Base-by-base conservation (phyloP, 768 basidiomycete species). In the Lanmaoa rubissima region DNA sequence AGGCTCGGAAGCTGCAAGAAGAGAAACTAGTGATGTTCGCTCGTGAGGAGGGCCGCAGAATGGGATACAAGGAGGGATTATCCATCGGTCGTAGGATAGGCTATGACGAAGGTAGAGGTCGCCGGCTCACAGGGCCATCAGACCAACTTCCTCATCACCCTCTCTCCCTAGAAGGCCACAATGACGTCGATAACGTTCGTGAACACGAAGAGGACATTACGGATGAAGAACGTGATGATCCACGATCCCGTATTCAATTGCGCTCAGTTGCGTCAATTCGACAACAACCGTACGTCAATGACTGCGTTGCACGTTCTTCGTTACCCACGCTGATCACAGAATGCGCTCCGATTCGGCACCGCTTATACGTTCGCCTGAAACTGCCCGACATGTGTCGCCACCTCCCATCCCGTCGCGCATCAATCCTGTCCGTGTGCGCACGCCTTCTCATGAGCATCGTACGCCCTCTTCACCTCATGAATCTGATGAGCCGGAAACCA, bases 51-150 rank as follows among this genome's bases (percentile, higher is more conserved):
- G 79, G 79, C 1, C 67, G 74, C 17, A 67, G 58, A 54, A 53
- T 69, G 51, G 79, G 79, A 14, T 80, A 75, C 53, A 62, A 62
- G 24, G 76, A 82, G 45, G 79, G 79, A 3, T 40, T 79, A 14
- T 67, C 69, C 9, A 68, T 61, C 38, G 70, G 70, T 45, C 72
- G 70, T 55, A 64, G 62, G 57, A 58, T 72, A 43, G 64, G 66
- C 9, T 65, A 60, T 54, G 64, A 71, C 48, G 60, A 71, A 68
- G 68, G 70, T 66, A 68, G 60, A 44, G 36, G 41, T 36, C 53
- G 57, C 32, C 39, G 62, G 46, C 42, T 60, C 45, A 21, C 46
- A 32, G 53, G 48, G 19, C 51, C 60, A 51, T 48, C 51, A 5
- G 49, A 60, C 44, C 61, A 46, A 55, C 52, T 43, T 24, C 62